phyloP scores from a whole-genome alignment of 1,284 basidiomycete genomes.

The Vanrija sp. region DNA sequence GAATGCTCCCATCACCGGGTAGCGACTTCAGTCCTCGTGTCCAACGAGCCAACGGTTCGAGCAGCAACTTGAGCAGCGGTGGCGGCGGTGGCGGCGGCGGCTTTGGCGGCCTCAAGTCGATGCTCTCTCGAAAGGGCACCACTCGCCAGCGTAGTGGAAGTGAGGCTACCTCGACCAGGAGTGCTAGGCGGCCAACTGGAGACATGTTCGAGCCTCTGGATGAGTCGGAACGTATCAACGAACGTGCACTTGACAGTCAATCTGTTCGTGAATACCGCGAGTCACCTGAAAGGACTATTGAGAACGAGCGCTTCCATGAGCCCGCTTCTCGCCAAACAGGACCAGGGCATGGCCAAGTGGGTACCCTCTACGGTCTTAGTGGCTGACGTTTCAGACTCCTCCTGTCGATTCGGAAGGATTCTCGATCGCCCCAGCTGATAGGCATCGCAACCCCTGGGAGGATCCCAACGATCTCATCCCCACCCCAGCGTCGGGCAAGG shows the following conservation, averaged over 20 bases:
- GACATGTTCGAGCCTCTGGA: conserved; percentile 3
- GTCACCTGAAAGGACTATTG: too few relatives aligned
- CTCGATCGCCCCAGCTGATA: conserved; percentile 53
- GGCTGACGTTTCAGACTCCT: conserved; percentile 16
- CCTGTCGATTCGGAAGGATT: conserved; percentile 54
- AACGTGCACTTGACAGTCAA: too few relatives aligned
- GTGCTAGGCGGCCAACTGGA: conserved; percentile 12
- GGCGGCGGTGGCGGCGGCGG: conserved; percentile 19
- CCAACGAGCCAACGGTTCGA: conserved; percentile 27
- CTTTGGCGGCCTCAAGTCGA: conserved; percentile 47
- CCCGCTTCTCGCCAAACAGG: too few relatives aligned
- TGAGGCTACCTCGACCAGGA: conserved; percentile 22
- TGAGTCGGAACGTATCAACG: neutral
- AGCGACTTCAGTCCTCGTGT: conserved; percentile 33
- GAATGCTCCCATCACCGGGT: too few relatives aligned
- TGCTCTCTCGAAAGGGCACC: conserved; percentile 44
- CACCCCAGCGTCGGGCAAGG: conserved; percentile 9
- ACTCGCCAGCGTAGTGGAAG: conserved; percentile 28
- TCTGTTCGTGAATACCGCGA: too few relatives aligned
- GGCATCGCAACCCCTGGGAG: conserved; percentile 52
- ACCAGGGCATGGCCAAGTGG: neutral
- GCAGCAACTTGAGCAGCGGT: conserved; percentile 11
- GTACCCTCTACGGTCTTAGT: neutral
- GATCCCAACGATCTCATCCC: conserved; percentile 33
- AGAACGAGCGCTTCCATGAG: too few relatives aligned